A percentile compares a stretch with the other conserved stretches of the same genome.
phyloP scores from a whole-genome alignment of 148 eudicot genomes.

The Fagopyrum esculentum region DNA sequence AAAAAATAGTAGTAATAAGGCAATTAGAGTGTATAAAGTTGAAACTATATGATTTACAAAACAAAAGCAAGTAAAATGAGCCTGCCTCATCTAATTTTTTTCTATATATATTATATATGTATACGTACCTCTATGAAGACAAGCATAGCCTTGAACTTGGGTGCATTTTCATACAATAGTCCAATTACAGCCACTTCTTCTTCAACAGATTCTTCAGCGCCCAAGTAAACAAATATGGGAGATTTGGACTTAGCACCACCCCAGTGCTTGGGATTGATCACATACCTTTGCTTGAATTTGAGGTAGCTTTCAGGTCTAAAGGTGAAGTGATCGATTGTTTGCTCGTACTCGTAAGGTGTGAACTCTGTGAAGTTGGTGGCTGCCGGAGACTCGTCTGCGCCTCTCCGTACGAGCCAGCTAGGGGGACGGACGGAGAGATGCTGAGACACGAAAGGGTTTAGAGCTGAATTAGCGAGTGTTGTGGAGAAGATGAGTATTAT shows the following conservation, averaged over 20 bases:
- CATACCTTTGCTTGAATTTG: slow-evolving; percentile 48
- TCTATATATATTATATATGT: no score
- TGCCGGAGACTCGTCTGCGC: not conserved
- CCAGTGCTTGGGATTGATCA: slow-evolving; percentile 60
- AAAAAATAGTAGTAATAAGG: no score
- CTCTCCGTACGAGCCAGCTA: not conserved
- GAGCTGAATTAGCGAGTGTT: not conserved
- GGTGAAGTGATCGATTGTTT: slow-evolving; percentile 68
- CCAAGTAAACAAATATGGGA: slow-evolving; percentile 80
- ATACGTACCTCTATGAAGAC: slow-evolving; percentile 35
- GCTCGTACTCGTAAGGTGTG: slow-evolving; percentile 21
- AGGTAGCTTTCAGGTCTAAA: slow-evolving; percentile 35
- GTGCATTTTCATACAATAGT: slow-evolving; percentile 71
- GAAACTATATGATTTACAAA: no score
- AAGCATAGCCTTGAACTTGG: slow-evolving; percentile 64
- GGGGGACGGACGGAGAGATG: not conserved
- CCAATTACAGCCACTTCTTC: slow-evolving; percentile 72
- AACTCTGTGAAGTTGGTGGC: not conserved
- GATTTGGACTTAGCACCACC: slow-evolving; percentile 36
- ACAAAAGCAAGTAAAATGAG: no score
- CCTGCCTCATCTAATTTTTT: no score
- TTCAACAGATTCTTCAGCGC: slow-evolving; percentile 74
- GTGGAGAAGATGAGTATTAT: not conserved
- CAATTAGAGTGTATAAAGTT: no score
- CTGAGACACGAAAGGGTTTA: not conserved